Evolutionary conservation across 202 grass and related monocot genomes (phyloP).

Genomic region (Zoysia matrella): DNA sequence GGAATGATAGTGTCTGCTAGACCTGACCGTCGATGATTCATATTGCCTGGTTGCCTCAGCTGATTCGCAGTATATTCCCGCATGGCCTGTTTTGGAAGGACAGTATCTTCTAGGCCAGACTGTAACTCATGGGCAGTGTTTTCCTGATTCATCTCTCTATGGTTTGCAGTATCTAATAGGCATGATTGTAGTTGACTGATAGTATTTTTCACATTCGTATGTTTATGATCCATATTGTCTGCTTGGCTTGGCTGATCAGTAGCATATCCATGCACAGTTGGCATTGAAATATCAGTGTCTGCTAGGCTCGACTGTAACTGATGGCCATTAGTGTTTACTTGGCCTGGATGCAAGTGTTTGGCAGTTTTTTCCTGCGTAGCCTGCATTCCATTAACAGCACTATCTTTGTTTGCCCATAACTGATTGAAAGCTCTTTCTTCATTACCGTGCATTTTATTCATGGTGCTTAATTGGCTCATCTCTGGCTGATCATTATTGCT

Average conservation of each 20-base stretch:
- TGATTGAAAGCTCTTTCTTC: constrained; percentile 9
- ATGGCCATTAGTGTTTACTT: constrained; percentile 15
- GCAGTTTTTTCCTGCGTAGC: constrained; percentile 3
- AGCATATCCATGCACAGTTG: constrained; percentile 22
- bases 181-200: constrained; percentile 19
- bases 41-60: not conserved
- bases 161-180: not conserved
- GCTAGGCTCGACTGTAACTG: not conserved
- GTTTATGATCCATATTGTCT: constrained; percentile 13
- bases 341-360: not conserved
- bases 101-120: constrained; percentile 3
- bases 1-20: constrained; percentile 21
- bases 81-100: not conserved
- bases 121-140: constrained; percentile 15
- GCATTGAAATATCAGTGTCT: constrained; percentile 24
- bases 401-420: constrained; percentile 32
- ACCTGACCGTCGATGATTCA: constrained; percentile 17
- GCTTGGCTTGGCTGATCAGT: constrained; percentile 19
- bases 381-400: not conserved
- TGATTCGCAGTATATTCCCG: constrained; percentile 16
- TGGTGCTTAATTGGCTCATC: not conserved
- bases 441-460: constrained; percentile 16
- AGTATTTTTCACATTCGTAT: constrained; percentile 15
- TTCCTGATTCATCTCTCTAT: not conserved
- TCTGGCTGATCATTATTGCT: constrained; percentile 12